Evolutionary conservation across 2,329 filamentous ascomycete species (phyloP).

Genomic region (Sclerotiophoma versabilis): DNA sequence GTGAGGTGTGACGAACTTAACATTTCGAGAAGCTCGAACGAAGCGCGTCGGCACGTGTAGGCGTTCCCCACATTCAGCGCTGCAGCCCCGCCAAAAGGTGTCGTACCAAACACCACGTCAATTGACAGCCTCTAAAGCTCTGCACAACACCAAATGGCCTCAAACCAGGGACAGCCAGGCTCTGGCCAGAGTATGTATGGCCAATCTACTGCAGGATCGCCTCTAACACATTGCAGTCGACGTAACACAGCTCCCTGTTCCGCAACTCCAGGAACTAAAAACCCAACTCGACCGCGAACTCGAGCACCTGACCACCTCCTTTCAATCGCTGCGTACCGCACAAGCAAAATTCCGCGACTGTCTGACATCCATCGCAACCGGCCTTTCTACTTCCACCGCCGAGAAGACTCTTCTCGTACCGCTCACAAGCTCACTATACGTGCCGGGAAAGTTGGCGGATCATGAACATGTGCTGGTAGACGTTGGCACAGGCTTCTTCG

Average conservation of each 20-base stretch:
- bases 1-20: conserved; percentile 6
- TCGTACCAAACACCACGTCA: conserved; percentile 21
- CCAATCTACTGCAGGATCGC: neutral
- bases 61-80: conserved; percentile 21
- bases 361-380: conserved; percentile 74
- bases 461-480: conserved; percentile 70
- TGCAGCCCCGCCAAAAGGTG: conserved; percentile 33
- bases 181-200: conserved; percentile 38
- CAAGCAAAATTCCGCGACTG: conserved; percentile 94
- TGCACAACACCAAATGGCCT: conserved; percentile 27
- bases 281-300: conserved; percentile 96
- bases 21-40: conserved; percentile 4
- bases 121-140: conserved; percentile 11
- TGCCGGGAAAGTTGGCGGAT: conserved; percentile 76
- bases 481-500: conserved; percentile 90
- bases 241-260: conserved; percentile 78
- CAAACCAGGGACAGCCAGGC: conserved; percentile 37
- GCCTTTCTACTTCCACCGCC: conserved; percentile 53
- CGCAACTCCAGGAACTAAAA: conserved; percentile 90
- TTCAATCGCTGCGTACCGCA: conserved; percentile 85
- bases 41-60: conserved; percentile 31
- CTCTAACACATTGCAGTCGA: conserved; percentile 57
- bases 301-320: conserved; percentile 89
- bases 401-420: conserved; percentile 81
- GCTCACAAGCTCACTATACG: conserved; percentile 92